Evolutionary conservation across 805 yeast genomes (phyloP), one percentile per base, ranked within the genome.

Genomic region (Ogataea nonfermentans): DNA sequence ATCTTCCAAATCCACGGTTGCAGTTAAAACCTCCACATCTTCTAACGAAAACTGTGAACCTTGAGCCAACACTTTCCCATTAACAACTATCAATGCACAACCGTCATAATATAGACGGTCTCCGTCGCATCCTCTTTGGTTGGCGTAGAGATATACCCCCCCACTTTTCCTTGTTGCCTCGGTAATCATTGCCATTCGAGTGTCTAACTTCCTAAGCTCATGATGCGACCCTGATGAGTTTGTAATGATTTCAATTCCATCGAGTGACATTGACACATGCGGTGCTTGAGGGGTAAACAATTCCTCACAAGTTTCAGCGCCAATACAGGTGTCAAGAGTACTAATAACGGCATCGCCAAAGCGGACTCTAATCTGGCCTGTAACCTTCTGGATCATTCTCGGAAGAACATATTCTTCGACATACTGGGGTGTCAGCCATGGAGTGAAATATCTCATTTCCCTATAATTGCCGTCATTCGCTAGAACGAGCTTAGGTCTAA

Each of bases 221-320:
- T 93, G 99, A 59, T 93, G 99, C n/a, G 95, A 84, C 2, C 99
- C 99, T 4, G 95, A 82, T 0, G 97, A 88, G 59, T 93, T 93
- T 29, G 97, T 89, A 57, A 93, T 74, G 54, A 93, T 90, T 63
- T 93, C 99, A n/a, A 91, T 95, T 29, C 99, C 99, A 61, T 89
- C 97, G 24, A 93, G 67, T 0, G 96, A 77, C 87, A 91, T 81
- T 13, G 79, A 78, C 40, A 93, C 85, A 62, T 91, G 96, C 3
- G 99, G 99, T 3, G 96, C 81, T 49, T 87, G 83, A 1, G 99
- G 99, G 0, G 99, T 93, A 63, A 93, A 93, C 41, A 93, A 70
- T 63, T 93, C 99, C 61, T 93, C 99, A 62, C 99, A 93, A 0
- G 99, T 95, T 63, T 93, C 99, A 31, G 91, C 87, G n/a, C 99